phyloP scores from a whole-genome alignment of 495 filamentous ascomycete species.

The Hypoxylon lienhwacheense region DNA sequence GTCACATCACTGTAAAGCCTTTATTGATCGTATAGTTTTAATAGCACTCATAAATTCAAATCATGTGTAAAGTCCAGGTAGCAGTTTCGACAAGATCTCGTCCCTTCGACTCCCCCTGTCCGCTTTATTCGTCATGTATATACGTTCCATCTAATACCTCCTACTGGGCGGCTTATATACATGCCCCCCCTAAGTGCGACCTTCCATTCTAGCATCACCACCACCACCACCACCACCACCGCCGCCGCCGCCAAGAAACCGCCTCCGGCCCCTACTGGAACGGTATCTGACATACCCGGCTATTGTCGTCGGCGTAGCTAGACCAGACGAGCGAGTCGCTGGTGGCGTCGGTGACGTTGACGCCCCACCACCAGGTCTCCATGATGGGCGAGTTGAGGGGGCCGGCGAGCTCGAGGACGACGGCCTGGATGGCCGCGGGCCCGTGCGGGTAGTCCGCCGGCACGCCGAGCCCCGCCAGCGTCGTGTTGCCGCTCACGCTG shows the following conservation, averaged over 20 bases:
- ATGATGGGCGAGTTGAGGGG: conserved; percentile 3
- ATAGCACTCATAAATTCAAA: too few species aligned
- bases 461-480: background rate
- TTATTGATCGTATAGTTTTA: too few species aligned
- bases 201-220: background rate
- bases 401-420: background rate
- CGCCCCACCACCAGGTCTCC: conserved; percentile 6
- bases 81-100: too few species aligned
- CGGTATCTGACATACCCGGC: background rate
- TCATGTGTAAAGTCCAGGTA: too few species aligned
- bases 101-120: too few species aligned
- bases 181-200: too few species aligned
- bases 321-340: conserved; percentile 1
- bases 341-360: background rate
- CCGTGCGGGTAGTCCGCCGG: background rate
- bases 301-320: conserved; percentile 6
- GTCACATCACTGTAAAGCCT: too few species aligned
- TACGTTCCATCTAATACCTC: too few species aligned
- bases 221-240: too few species aligned
- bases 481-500: background rate
- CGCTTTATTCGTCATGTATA: too few species aligned
- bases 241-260: background rate
- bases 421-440: conserved; percentile 3
- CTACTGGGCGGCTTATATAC: too few species aligned
- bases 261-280: background rate